Evolutionary conservation across 208 protist genomes (phyloP), one percentile per base, ranked within the genome.

Genomic region (Acanthamoeba quina): DNA sequence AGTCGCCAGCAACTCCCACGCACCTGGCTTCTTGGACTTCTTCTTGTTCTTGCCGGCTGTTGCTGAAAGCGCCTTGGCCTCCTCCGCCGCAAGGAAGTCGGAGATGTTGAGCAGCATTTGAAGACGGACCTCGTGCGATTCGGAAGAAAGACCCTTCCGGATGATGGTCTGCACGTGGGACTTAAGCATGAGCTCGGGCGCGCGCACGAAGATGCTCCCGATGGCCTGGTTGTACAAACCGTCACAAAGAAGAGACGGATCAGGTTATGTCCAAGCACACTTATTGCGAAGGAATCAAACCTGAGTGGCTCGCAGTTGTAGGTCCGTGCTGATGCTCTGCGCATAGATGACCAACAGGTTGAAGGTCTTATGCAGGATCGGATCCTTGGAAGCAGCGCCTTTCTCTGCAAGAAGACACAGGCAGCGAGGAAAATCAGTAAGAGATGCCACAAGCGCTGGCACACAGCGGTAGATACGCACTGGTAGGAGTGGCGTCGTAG

Each of bases 121-220:
- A 24, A 93, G 52, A 17, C 89, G 89, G 15, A 93, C 68, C 13
- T 93, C 68, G 44, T 54, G 89, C 34, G 47, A 58, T 21, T 93
- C 66, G 21, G 89, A 93, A 9, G 26, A 37, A 4, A 93, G 54
- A 21, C 29, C 66, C 49, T 93, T 58, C 21, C 37, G 78, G 49
- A 93, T 74, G 41, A 93, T 82, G 21, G 29, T 21, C 34, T 93
- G 60, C 64, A 66, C 68, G 19, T 93, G 89, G 10, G 66, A 64
- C 89, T 93, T 93, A 6, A 93, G 68, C 89, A 93, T 93, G 37
- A 93, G 47, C 66, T 82, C 52, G 5, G 89, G 89, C 13, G 44
- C 60, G 24, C 89, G 62, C 10, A 93, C 54, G 66, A 93, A 93
- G 34, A 93, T 29, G 34, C 37, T 93, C 7, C 89, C 89, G 47